phyloP scores from a whole-genome alignment of 176 grass and related monocot species.

The Ensete ventricosum region DNA sequence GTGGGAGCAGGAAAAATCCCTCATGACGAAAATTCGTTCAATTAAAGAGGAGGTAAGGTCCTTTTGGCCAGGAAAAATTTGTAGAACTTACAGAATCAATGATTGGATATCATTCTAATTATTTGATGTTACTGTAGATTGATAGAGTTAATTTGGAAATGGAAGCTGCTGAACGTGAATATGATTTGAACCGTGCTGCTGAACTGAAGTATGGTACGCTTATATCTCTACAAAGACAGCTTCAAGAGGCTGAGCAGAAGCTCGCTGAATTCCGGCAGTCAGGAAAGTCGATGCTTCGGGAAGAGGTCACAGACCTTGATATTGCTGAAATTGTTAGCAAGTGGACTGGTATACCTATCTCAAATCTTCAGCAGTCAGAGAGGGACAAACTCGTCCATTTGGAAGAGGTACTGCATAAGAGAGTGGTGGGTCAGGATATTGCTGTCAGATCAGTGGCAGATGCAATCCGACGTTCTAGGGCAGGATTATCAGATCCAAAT shows the following conservation, averaged over 20 bases:
- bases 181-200: constrained; percentile 77
- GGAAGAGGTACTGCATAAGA: constrained; percentile 87
- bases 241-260: constrained; percentile 80
- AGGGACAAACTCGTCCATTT: constrained; percentile 70
- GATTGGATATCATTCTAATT: constrained; percentile 22
- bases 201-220: constrained; percentile 90
- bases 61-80: background rate
- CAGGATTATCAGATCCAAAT: constrained; percentile 80
- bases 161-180: constrained; percentile 83
- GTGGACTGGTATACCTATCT: constrained; percentile 91
- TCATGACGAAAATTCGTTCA: constrained; percentile 76
- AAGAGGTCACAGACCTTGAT: constrained; percentile 82
- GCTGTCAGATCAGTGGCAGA: constrained; percentile 85
- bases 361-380: constrained; percentile 95
- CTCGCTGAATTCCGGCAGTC: constrained; percentile 77
- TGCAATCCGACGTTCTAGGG: constrained; percentile 87
- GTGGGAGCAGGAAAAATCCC: constrained; percentile 86
- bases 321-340: constrained; percentile 93
- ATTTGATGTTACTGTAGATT: constrained; percentile 38
- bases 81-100: background rate
- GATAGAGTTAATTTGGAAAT: constrained; percentile 96
- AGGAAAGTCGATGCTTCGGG: constrained; percentile 74
- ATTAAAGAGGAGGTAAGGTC: constrained; percentile 77
- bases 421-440: constrained; percentile 86
- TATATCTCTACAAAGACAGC: constrained; percentile 61